These are phyloP conservation scores for Marvania coccoides DNA, from an alignment of 139 green algal genomes.

Conservation along the genomic window DNA sequence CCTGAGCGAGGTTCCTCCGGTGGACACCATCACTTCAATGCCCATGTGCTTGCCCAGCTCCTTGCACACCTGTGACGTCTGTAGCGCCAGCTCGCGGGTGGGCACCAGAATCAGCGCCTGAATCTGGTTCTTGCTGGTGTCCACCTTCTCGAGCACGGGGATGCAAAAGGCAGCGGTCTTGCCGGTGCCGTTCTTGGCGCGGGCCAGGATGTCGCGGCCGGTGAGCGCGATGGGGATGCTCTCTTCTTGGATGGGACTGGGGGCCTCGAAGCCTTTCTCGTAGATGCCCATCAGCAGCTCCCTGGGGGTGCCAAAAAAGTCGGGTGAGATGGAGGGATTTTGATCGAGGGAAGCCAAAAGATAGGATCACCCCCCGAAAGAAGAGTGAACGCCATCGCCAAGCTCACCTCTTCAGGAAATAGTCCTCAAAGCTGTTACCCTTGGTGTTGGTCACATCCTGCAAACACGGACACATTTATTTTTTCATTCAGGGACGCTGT, in stretches of 20 bases:
- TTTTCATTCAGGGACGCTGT: too few species aligned
- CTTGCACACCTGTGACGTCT: slow-evolving; percentile 88
- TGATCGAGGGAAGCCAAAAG: background rate
- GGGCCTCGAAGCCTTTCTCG: slow-evolving; percentile 96
- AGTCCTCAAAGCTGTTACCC: slow-evolving; percentile 99
- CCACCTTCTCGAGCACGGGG: slow-evolving; percentile 91
- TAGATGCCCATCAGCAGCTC: slow-evolving; percentile 99
- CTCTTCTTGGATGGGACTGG: slow-evolving; percentile 93
- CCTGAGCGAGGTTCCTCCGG: slow-evolving; percentile 89
- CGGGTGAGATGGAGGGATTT: background rate
- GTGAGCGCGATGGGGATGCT: slow-evolving; percentile 96
- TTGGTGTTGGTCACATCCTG: slow-evolving; percentile 98
- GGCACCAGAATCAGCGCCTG: slow-evolving; percentile 96
- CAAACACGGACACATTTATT: too few species aligned
- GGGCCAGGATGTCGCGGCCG: slow-evolving; percentile 93
- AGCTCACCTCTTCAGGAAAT: slow-evolving; percentile 86
- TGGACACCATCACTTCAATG: slow-evolving; percentile 94
- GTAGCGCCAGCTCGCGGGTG: slow-evolving; percentile 94
- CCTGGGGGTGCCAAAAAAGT: background rate
- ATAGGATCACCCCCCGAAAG: background rate
- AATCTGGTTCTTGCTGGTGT: slow-evolving; percentile 78
- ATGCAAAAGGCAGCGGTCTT: slow-evolving; percentile 99
- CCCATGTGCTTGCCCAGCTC: slow-evolving; percentile 95
- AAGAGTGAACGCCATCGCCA: slow-evolving; percentile 18
- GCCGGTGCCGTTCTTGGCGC: slow-evolving; percentile 99